Conservation (phyloP, 148 eudicot genomes). For the Polygonum maritimum region DNA sequence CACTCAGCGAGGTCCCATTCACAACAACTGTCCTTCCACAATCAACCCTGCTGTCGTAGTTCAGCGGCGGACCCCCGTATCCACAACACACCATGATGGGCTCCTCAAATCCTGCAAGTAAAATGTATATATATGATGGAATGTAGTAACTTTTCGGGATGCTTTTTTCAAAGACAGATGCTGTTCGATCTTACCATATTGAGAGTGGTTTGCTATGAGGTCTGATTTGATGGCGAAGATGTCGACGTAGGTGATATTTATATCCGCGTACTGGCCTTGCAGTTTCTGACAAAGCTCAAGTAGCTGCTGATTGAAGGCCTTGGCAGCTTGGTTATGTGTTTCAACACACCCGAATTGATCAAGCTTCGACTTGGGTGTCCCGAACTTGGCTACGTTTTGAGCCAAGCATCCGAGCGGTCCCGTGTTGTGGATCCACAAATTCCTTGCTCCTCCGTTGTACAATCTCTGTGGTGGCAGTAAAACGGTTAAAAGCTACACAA, state of each 20-base stretch:
- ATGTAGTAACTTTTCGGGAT: not conserved
- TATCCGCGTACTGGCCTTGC: constrained; percentile 35
- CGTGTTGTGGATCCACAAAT: constrained; percentile 30
- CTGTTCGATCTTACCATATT: constrained; percentile 28
- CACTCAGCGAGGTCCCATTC: constrained; percentile 17
- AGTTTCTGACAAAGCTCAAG: constrained; percentile 36
- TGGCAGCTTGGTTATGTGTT: constrained; percentile 27
- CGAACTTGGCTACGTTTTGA: constrained; percentile 19
- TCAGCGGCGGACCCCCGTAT: constrained; percentile 22
- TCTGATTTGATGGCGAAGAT: constrained; percentile 41
- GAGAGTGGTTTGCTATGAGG: constrained; percentile 41
- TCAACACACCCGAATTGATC: constrained; percentile 31
- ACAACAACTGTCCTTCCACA: constrained; percentile 16
- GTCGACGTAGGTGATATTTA: constrained; percentile 44
- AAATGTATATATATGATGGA: not conserved
- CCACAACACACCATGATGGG: constrained; percentile 25
- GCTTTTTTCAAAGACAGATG: not conserved
- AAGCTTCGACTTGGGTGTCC: constrained; percentile 17
- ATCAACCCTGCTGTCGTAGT: constrained; percentile 17
- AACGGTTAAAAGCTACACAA: not conserved
- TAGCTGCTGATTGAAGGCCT: constrained; percentile 42
- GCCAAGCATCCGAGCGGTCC: constrained; percentile 41
- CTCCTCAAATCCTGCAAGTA: constrained; percentile 19
- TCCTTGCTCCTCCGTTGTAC: constrained; percentile 25
- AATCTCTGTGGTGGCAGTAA: constrained; percentile 14